Evolutionary conservation across 331 rosid species (phyloP).

Genomic region (Erythrophleum ivorense): DNA sequence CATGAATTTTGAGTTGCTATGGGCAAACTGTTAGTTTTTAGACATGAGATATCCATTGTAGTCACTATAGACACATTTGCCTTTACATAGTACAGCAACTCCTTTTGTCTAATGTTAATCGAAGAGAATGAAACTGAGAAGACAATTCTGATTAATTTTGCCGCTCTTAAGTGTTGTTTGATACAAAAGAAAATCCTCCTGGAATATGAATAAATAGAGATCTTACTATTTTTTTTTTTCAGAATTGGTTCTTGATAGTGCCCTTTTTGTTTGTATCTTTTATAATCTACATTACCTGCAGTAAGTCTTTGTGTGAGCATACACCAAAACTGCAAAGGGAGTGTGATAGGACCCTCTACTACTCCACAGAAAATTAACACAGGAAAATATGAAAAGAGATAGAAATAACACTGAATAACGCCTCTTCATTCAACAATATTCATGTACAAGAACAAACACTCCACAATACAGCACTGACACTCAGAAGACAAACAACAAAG

Average conservation of each 20-base stretch:
- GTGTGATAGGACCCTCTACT: no score
- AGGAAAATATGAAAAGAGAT: no score
- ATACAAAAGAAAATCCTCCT: not conserved
- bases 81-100: not conserved
- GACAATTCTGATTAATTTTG: not conserved
- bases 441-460: no score
- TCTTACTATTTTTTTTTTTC: not conserved
- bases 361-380: no score
- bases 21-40: not conserved
- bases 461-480: no score
- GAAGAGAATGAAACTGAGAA: not conserved
- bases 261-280: not conserved
- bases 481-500: not conserved
- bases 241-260: not conserved
- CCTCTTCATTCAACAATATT: no score
- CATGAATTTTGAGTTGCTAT: conserved; percentile 20
- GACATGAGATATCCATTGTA: no score
- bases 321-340: conserved; percentile 1
- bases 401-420: no score
- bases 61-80: not conserved
- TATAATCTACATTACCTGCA: not conserved
- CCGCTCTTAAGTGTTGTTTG: not conserved
- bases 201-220: not conserved
- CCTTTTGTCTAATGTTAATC: not conserved
- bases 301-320: not conserved